A percentile compares a stretch with the other conserved stretches of the same genome.
These are phyloP conservation scores for Mimosa bimucronata DNA, from an alignment of 306 rosid genomes.

Conservation along the genomic window DNA sequence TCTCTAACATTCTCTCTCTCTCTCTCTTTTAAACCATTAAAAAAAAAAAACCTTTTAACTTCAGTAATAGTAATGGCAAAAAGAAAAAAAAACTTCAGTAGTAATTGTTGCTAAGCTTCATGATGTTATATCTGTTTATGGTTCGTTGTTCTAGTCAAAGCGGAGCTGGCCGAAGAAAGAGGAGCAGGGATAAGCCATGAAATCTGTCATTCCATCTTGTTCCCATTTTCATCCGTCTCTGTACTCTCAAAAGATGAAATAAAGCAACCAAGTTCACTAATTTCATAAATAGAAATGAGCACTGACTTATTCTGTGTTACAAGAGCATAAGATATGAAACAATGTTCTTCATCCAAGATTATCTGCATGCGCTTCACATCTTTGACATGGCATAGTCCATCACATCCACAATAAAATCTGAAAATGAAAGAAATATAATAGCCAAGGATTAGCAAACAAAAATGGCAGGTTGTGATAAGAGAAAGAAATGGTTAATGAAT, in stretches of 20 bases:
- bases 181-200: too few relatives aligned
- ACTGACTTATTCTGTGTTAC: background rate
- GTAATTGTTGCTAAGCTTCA: background rate
- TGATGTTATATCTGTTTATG: background rate
- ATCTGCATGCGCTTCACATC: conserved; percentile 33
- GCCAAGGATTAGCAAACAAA: conserved; percentile 14
- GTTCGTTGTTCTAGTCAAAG: background rate
- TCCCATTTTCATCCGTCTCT: background rate
- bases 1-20: too few relatives aligned
- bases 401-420: conserved; percentile 55
- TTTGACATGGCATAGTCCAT: conserved; percentile 57
- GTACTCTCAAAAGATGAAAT: background rate
- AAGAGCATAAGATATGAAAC: background rate
- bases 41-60: too few relatives aligned
- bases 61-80: too few relatives aligned
- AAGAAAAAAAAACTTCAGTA: too few relatives aligned
- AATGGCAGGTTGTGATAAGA: background rate
- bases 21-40: too few relatives aligned
- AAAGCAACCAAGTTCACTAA: background rate
- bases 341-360: conserved; percentile 20
- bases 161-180: background rate
- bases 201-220: background rate
- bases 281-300: background rate
- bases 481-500: background rate
- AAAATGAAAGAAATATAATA: conserved; percentile 38